Evolutionary conservation across 768 basidiomycete species (phyloP).

Genomic region (Lentinula guzmanii): DNA sequence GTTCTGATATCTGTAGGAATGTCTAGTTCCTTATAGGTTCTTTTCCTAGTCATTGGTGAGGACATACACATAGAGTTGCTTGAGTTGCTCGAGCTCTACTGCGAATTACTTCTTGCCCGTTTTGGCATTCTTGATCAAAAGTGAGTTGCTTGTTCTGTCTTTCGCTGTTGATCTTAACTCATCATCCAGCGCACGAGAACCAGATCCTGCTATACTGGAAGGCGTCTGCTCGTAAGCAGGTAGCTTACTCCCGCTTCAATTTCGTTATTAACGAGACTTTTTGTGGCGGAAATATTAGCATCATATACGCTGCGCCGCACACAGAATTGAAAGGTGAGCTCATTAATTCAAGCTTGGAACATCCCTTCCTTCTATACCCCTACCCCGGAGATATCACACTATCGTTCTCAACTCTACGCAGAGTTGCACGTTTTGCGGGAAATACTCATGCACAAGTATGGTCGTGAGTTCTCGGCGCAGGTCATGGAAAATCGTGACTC

Average conservation of each 20-base stretch:
- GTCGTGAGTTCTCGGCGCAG: constrained; percentile 81
- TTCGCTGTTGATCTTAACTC: constrained; percentile 7
- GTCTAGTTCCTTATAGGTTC: not conserved
- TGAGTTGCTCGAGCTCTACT: constrained; percentile 91
- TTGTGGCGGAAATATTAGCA: constrained; percentile 25
- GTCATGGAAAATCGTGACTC: constrained; percentile 81
- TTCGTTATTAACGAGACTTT: not conserved
- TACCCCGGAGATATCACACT: not conserved
- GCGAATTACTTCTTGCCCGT: constrained; percentile 87
- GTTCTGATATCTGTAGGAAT: not conserved
- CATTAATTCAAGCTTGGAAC: not conserved
- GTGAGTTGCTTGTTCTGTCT: constrained; percentile 35
- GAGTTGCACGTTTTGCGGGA: constrained; percentile 90
- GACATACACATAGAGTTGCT: constrained; percentile 83
- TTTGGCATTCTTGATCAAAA: constrained; percentile 89
- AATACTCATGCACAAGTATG: constrained; percentile 93
- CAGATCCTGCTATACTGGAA: constrained; percentile 83
- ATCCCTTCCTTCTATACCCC: not conserved
- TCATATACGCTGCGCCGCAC: constrained; percentile 88
- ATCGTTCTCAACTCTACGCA: constrained; percentile 17
- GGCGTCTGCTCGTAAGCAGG: constrained; percentile 53
- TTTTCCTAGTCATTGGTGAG: constrained; percentile 65
- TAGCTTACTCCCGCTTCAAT: not conserved
- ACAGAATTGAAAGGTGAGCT: constrained; percentile 79
- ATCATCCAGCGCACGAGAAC: constrained; percentile 45